Evolutionary conservation across 352 stramenopile genomes (phyloP).

Genomic region (Phytophthora agathidicida): DNA sequence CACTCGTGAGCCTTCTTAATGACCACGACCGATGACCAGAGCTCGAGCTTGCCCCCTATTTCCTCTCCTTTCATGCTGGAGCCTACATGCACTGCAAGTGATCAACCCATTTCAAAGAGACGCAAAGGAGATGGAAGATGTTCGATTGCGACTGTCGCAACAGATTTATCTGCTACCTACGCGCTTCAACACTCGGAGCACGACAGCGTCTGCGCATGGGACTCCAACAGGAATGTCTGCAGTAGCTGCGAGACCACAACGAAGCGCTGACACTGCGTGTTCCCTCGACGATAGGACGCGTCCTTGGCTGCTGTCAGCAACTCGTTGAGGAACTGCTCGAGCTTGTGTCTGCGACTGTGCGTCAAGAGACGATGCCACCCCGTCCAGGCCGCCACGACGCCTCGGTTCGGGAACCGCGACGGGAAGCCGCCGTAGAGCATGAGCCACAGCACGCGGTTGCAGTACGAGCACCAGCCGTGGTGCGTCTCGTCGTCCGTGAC

Average conservation of each 20-base stretch:
- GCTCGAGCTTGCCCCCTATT: too few species aligned
- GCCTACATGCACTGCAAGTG: too few species aligned
- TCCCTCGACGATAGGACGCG: constrained; percentile 46
- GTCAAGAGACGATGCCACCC: constrained; percentile 23
- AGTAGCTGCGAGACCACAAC: constrained; percentile 49
- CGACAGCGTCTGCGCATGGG: constrained; percentile 8
- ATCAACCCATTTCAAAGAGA: too few species aligned
- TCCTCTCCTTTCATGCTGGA: too few species aligned
- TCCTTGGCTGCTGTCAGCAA: constrained; percentile 50
- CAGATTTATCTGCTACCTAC: too few species aligned
- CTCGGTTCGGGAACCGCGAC: constrained; percentile 43
- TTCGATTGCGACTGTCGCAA: constrained; percentile 19
- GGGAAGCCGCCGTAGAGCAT: constrained; percentile 49
- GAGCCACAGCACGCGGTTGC: constrained; percentile 52
- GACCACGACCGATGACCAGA: too few species aligned
- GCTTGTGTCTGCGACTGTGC: constrained; percentile 27
- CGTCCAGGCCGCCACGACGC: constrained; percentile 23
- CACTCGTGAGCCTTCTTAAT: too few species aligned
- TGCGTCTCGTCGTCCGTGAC: constrained; percentile 39
- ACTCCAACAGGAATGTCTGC: constrained; percentile 55
- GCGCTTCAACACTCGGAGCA: constrained; percentile 7
- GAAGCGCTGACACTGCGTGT: constrained; percentile 54
- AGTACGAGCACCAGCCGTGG: constrained; percentile 63
- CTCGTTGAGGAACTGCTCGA: constrained; percentile 50
- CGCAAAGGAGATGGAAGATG: constrained; percentile 1